phyloP scores from a whole-genome alignment of 805 yeast species.

The Candida koratica region DNA sequence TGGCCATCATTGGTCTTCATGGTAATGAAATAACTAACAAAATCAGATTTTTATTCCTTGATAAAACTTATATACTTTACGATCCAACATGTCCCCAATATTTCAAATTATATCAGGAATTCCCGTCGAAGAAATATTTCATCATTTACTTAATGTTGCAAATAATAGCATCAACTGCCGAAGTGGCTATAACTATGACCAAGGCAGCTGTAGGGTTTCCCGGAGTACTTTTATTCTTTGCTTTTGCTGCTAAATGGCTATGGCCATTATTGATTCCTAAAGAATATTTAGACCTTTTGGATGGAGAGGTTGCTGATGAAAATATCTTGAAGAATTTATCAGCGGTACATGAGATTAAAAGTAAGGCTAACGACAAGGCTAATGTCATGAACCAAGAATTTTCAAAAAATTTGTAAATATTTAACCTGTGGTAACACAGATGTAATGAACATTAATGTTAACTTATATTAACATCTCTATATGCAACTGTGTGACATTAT shows the following conservation, averaged over 20 bases:
- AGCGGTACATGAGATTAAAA: conserved; percentile 23
- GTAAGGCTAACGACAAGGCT: too few species aligned
- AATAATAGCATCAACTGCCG: conserved; percentile 67
- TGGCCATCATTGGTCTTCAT: conserved; percentile 81
- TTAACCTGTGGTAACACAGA: neutral
- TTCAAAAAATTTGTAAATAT: too few species aligned
- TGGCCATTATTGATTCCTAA: conserved; percentile 62
- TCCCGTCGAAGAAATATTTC: conserved; percentile 44
- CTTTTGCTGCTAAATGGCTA: conserved; percentile 53
- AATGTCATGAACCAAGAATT: too few species aligned
- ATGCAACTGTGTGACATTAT: conserved; percentile 3
- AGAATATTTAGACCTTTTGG: conserved; percentile 60
- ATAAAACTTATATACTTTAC: conserved; percentile 36
- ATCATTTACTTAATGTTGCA: conserved; percentile 55
- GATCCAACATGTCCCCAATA: conserved; percentile 36
- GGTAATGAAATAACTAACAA: conserved; percentile 62
- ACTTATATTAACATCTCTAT: conserved; percentile 5
- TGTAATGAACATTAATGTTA: conserved; percentile 1
- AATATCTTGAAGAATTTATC: conserved; percentile 46
- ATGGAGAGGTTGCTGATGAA: conserved; percentile 61
- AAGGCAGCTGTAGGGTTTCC: conserved; percentile 95
- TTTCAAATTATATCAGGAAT: conserved; percentile 27
- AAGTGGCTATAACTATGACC: conserved; percentile 81
- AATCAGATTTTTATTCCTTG: conserved; percentile 60
- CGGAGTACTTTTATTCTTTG: conserved; percentile 69